Conservation (phyloP, 305 asterid genomes). For the Rubia tinctorum region DNA sequence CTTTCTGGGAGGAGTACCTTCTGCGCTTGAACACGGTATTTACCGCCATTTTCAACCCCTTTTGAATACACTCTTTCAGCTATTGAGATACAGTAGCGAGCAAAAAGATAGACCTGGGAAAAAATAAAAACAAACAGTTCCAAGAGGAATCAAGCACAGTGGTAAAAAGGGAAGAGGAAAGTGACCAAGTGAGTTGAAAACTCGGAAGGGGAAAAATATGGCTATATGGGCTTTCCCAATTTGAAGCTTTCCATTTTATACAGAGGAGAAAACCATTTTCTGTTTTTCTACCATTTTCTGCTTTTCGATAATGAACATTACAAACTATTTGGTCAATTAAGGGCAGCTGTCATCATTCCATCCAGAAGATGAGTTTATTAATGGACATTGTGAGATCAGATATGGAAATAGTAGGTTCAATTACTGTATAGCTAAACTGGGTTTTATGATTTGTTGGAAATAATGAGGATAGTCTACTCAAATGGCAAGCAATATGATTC, state of each 20-base stretch:
- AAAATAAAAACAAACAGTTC: constrained; percentile 1
- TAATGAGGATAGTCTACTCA: constrained; percentile 43
- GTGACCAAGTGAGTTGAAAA: constrained; percentile 13
- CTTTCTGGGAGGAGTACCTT: constrained; percentile 68
- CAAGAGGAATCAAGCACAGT: constrained; percentile 4
- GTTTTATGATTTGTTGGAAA: constrained; percentile 16
- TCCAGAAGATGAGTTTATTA: background rate
- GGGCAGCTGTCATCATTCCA: constrained; percentile 10
- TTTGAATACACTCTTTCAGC: background rate
- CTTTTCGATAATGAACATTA: background rate
- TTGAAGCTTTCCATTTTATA: constrained; percentile 25
- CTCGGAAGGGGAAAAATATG: background rate
- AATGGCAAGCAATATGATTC: constrained; percentile 89
- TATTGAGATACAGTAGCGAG: background rate
- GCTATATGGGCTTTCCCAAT: background rate
- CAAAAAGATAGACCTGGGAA: constrained; percentile 1
- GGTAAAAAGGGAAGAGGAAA: constrained; percentile 5
- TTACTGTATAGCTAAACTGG: constrained; percentile 6
- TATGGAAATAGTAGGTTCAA: background rate
- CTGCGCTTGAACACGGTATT: constrained; percentile 42
- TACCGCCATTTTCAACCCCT: constrained; percentile 59
- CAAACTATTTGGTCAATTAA: constrained; percentile 4
- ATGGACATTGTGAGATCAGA: constrained; percentile 7
- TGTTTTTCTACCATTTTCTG: background rate
- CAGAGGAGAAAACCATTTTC: constrained; percentile 10